Conservation (phyloP, 192 early-diverging fungal genomes). For the Coemansia sp. region DNA sequence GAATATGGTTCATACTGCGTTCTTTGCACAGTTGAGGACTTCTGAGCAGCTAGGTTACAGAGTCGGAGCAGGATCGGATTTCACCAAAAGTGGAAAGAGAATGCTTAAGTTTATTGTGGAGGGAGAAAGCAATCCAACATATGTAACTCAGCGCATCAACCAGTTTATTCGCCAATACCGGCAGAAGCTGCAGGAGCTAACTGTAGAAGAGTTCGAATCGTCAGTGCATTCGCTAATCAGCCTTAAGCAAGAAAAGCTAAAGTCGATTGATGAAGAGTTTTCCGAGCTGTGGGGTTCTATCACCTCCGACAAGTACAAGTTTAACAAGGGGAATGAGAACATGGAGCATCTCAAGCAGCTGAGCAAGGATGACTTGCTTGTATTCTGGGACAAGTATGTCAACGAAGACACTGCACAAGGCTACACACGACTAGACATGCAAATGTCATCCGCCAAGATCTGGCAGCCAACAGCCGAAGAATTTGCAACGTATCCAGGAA, state of each 20-base stretch:
- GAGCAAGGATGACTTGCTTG: slow-evolving; percentile 27
- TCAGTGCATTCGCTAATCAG: slow-evolving; percentile 62
- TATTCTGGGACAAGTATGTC: slow-evolving; percentile 37
- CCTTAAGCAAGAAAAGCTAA: slow-evolving; percentile 64
- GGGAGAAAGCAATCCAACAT: slow-evolving; percentile 75
- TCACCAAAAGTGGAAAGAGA: neutral
- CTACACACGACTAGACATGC: slow-evolving; percentile 3
- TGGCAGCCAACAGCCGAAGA: neutral
- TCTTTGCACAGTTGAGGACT: slow-evolving; percentile 87
- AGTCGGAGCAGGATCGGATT: neutral
- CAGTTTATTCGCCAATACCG: slow-evolving; percentile 66
- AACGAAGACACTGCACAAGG: slow-evolving; percentile 22
- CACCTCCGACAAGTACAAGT: slow-evolving; percentile 62
- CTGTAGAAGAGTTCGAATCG: slow-evolving; percentile 59
- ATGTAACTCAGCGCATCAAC: slow-evolving; percentile 78
- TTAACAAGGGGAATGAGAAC: slow-evolving; percentile 54
- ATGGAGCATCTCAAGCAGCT: slow-evolving; percentile 15
- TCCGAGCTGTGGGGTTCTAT: too few species aligned
- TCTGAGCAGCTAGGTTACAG: slow-evolving; percentile 79
- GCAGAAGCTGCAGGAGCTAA: slow-evolving; percentile 48
- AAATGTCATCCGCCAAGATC: neutral
- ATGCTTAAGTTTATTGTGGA: slow-evolving; percentile 72
- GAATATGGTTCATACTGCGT: slow-evolving; percentile 74
- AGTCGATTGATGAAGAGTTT: slow-evolving; percentile 69
- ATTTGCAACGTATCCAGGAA: neutral